A percentile compares a stretch with the other conserved stretches of the same genome.
phyloP scores from a whole-genome alignment of 257 asterid species.

The Capsicum pubescens region DNA sequence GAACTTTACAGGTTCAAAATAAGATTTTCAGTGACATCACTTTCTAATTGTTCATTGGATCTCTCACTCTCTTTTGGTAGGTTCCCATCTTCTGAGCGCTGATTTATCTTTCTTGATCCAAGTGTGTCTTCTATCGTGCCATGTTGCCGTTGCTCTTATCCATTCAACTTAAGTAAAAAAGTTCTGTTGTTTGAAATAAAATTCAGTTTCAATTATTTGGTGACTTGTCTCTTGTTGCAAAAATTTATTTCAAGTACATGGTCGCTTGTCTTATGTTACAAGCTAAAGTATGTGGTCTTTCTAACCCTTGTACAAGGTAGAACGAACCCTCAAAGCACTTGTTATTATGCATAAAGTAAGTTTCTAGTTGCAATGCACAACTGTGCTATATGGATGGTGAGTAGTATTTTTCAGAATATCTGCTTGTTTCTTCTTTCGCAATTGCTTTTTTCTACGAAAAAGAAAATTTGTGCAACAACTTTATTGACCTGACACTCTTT shows the following conservation, averaged over 20 bases:
- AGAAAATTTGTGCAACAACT: neutral
- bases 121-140: neutral
- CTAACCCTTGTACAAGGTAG: neutral
- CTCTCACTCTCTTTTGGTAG: neutral
- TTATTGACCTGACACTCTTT: neutral
- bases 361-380: neutral
- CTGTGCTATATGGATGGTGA: neutral
- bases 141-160: neutral
- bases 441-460: neutral
- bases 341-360: neutral
- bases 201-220: neutral
- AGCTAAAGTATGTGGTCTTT: neutral
- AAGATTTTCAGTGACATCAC: neutral
- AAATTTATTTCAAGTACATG: neutral
- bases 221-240: neutral
- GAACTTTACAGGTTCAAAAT: neutral
- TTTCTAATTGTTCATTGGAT: neutral
- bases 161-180: neutral
- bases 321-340: neutral
- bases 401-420: neutral
- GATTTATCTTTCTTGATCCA: conserved; percentile 9
- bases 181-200: neutral
- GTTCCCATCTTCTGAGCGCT: neutral
- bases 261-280: neutral
- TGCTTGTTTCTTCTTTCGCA: neutral